Evolutionary conservation across 176 grass and related monocot genomes (phyloP), one percentile per base, ranked within the genome.

Genomic region (Triticum timopheevii): DNA sequence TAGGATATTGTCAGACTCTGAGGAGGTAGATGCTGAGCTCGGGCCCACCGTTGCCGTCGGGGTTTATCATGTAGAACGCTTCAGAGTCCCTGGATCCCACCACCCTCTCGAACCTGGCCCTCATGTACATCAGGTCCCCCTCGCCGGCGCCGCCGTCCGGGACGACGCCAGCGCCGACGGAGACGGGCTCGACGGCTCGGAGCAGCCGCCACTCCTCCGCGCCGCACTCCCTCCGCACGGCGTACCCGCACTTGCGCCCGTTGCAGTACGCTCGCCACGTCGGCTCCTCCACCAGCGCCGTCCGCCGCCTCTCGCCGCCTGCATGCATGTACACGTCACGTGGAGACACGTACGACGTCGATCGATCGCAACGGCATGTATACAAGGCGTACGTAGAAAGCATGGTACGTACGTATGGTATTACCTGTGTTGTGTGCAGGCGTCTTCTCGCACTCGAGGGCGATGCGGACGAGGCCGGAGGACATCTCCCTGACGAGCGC

Each of bases 401-500:
- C 6, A 27, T 47, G 66, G 9, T 5, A 6, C 5, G 9, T 5
- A 6, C 5, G 23, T 19, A 24, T 10, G 3, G 3, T 5, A 23
- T 82, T 22, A 67, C 63, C 69, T 49, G 71, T 58, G 76, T 80
- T 64, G 76, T 80, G 67, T 6, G 47, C 23, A 0, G 75, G 13
- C 20, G 64, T 9, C 61, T 80, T 83, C 58, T 95, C 89, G 85
- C 95, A 97, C 85, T 95, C 93, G 34, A 97, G 90, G 4, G 95
- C 93, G 69, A 97, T 89, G 44, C 95, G 83, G 23, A 95, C 95
- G 56, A 95, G 93, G 22, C 95, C 95, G 8, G 95, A 97, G 20
- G 95, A 82, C 95, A 97, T 97, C 93, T 97, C 95, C 54, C 87
- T 69, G 63, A 97, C 95, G 52, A 97, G 95, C 5, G 91, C 86